Evolutionary conservation across 192 early-diverging fungal genomes (phyloP), one percentile per base, ranked within the genome.

Genomic region (Coemansia sp.): DNA sequence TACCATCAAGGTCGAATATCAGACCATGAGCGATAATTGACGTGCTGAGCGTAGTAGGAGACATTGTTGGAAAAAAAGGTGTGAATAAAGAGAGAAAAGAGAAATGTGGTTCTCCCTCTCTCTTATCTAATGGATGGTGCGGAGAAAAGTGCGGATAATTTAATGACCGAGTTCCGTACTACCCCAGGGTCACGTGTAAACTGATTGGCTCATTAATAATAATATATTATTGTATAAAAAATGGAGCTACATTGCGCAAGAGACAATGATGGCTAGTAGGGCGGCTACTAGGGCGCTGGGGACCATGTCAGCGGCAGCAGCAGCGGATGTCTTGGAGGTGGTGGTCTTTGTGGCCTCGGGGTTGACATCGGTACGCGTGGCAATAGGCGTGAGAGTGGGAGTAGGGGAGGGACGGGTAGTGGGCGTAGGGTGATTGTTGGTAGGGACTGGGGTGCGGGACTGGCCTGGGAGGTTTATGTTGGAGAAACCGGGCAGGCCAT

Each of bases 1-100:
- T 76, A 10, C 74, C 74, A 60, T 76, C 74, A 0, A 76, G 69
- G 53, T 76, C 74, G 22, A 76, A 76, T 0, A 76, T 44, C 0
- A 68, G 46, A 0, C 55, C 74, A 2, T 63, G 53, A n/a, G 69
- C 64, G 0, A 44, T 9, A 3, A 60, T 60, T 15, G 34, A 20
- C 7, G 22, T 40, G 20, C 2, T 18, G 4, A 66, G 24, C 2
- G 49, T 62, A 20, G 57, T 49, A 10, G 41, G 34, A 15, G 57
- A 15, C 43, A 65, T 65, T 43, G 22, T 44, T 12, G 13, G 18
- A 24, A 38, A 64, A 64, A 18, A 46, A 27, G 11, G 11, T 12
- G 29, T 31, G 15, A 7, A 31, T 49, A 31, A 50, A 49, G 15
- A 27, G 10, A 31, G 31, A 34, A 65, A 27, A 31, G 10, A 24